Percentiles rank a stretch among this genome's conserved stretches.
phyloP scores from a whole-genome alignment of 2,329 filamentous ascomycete genomes.

The Claviceps capensis region DNA sequence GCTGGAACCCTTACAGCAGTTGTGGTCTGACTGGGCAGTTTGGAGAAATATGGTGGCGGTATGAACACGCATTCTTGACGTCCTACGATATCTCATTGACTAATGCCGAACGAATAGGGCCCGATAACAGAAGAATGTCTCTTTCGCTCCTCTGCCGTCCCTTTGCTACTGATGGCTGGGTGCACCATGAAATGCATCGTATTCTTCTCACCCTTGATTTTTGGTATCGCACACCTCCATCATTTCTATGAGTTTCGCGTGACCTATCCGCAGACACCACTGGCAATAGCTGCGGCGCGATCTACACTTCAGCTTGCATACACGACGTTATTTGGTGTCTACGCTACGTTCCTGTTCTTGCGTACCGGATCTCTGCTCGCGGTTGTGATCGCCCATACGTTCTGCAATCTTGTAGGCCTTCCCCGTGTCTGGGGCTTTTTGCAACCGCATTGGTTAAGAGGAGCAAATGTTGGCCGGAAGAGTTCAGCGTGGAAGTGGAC shows the following conservation, averaged over 20 bases:
- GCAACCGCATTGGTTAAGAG: slow-evolving; percentile 32
- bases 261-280: slow-evolving; percentile 57
- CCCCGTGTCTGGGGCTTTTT: slow-evolving; percentile 76
- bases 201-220: slow-evolving; percentile 75
- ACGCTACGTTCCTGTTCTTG: slow-evolving; percentile 78
- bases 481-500: slow-evolving; percentile 43
- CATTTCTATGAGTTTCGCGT: slow-evolving; percentile 92
- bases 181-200: slow-evolving; percentile 46
- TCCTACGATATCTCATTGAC: not conserved
- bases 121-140: slow-evolving; percentile 87
- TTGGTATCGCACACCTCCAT: slow-evolving; percentile 85
- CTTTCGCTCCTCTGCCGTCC: slow-evolving; percentile 77
- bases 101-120: slow-evolving; percentile 37
- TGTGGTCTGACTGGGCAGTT: slow-evolving; percentile 60
- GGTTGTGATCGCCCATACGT: slow-evolving; percentile 64
- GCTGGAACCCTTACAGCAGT: slow-evolving; percentile 39
- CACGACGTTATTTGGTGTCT: slow-evolving; percentile 87
- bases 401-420: slow-evolving; percentile 88
- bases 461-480: slow-evolving; percentile 11
- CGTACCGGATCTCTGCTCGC: slow-evolving; percentile 71
- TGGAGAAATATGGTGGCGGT: slow-evolving; percentile 84
- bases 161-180: slow-evolving; percentile 63
- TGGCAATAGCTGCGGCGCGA: slow-evolving; percentile 49
- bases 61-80: slow-evolving; percentile 19
- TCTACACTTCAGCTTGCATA: slow-evolving; percentile 77